Conservation (phyloP, 2,329 filamentous ascomycete species). For the Penicillium sp. region DNA sequence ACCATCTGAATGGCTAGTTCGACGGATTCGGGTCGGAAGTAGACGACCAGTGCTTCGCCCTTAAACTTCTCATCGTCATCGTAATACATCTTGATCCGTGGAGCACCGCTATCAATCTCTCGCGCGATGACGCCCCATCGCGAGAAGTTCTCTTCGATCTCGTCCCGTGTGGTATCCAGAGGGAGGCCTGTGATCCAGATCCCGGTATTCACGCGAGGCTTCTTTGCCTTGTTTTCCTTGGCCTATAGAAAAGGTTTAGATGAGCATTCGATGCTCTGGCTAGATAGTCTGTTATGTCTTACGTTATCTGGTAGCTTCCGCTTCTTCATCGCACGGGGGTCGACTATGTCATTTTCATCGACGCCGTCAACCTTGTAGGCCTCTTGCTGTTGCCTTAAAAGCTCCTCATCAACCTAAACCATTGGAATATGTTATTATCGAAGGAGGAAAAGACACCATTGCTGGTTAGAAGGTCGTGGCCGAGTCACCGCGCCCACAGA, state of each 20-base stretch:
- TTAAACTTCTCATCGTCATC: conserved; percentile 84
- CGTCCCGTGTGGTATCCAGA: conserved; percentile 72
- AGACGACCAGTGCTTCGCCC: conserved; percentile 89
- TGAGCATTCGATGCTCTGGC: neutral
- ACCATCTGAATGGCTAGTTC: conserved; percentile 60
- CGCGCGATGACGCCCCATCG: conserved; percentile 92
- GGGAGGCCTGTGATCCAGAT: conserved; percentile 91
- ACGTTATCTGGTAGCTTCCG: conserved; percentile 53
- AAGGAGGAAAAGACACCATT: neutral
- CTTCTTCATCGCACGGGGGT: conserved; percentile 54
- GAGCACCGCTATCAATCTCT: conserved; percentile 83
- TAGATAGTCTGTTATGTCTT: neutral
- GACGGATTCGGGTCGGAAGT: conserved; percentile 94
- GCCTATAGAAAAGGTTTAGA: conserved; percentile 19
- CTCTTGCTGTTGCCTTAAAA: conserved; percentile 62
- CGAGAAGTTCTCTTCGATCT: conserved; percentile 82
- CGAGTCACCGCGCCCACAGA: neutral
- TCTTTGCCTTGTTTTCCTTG: conserved; percentile 42
- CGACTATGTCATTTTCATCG: conserved; percentile 54
- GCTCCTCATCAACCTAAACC: conserved; percentile 59
- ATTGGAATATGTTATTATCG: neutral
- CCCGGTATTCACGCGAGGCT: conserved; percentile 72
- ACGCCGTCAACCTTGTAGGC: conserved; percentile 63
- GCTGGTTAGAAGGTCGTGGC: neutral
- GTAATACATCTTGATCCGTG: conserved; percentile 90